Percentiles rank a stretch among this genome's conserved stretches.
phyloP scores from a whole-genome alignment of 1,284 basidiomycete species.

The Somion occarium region DNA sequence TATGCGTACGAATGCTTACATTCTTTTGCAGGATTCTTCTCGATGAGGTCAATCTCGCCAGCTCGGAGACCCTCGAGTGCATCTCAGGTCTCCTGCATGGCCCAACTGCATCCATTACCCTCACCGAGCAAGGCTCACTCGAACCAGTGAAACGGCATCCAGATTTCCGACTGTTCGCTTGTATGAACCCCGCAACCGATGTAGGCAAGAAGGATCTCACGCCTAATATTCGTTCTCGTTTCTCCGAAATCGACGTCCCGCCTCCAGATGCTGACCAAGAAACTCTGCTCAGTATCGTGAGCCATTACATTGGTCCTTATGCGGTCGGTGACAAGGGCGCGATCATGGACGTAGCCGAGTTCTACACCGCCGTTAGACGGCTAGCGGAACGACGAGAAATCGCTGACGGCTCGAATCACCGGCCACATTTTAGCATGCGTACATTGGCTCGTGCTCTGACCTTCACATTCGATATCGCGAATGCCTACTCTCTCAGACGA shows the following conservation, averaged over 20 bases:
- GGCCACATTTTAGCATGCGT: slow-evolving; percentile 98
- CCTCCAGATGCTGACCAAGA: slow-evolving; percentile 92
- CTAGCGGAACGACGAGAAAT: slow-evolving; percentile 79
- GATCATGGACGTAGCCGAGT: slow-evolving; percentile 89
- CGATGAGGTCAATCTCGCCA: slow-evolving; percentile 96
- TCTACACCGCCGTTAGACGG: slow-evolving; percentile 83
- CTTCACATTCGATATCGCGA: slow-evolving; percentile 83
- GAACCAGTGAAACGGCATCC: slow-evolving; percentile 90
- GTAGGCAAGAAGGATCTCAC: slow-evolving; percentile 98
- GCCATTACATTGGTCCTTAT: slow-evolving; percentile 85
- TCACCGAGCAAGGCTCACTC: slow-evolving; percentile 92
- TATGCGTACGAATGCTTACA: not conserved
- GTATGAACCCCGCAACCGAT: slow-evolving; percentile 99
- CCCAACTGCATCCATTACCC: slow-evolving; percentile 84
- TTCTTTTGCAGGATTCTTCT: slow-evolving; percentile 76
- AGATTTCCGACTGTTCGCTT: slow-evolving; percentile 95
- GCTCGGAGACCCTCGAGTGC: slow-evolving; percentile 92
- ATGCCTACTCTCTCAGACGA: slow-evolving; percentile 77
- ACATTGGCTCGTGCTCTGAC: slow-evolving; percentile 90
- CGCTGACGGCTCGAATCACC: slow-evolving; percentile 90
- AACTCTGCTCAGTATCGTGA: slow-evolving; percentile 84
- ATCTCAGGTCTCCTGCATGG: slow-evolving; percentile 84
- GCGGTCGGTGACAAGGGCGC: slow-evolving; percentile 85
- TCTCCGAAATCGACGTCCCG: slow-evolving; percentile 95
- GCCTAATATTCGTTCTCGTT: slow-evolving; percentile 84